Evolutionary conservation across 1,284 basidiomycete species (phyloP).

Genomic region (Moniliella sp.): DNA sequence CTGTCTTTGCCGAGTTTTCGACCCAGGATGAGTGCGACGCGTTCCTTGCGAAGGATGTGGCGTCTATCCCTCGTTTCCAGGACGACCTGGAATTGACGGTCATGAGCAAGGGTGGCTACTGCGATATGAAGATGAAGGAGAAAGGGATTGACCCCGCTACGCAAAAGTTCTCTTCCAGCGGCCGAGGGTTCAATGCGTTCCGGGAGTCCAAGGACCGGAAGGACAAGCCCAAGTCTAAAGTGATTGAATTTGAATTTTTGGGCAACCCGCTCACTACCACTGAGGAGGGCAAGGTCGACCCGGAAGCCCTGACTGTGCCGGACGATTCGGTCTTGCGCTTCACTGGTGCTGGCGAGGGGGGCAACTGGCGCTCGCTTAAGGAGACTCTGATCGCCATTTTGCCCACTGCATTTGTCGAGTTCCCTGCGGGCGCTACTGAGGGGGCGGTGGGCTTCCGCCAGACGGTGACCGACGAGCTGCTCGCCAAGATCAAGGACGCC

Average conservation of each 20-base stretch:
- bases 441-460: slow-evolving; percentile 36
- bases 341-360: slow-evolving; percentile 28
- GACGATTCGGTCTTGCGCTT: slow-evolving; percentile 56
- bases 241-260: slow-evolving; percentile 34
- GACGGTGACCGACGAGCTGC: slow-evolving; percentile 36
- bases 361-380: slow-evolving; percentile 39
- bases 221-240: slow-evolving; percentile 25
- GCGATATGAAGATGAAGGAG: slow-evolving; percentile 90
- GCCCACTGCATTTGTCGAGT: slow-evolving; percentile 19
- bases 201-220: slow-evolving; percentile 48
- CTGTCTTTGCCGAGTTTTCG: slow-evolving; percentile 75
- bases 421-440: slow-evolving; percentile 31
- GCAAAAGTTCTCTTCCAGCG: slow-evolving; percentile 8
- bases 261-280: slow-evolving; percentile 42
- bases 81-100: slow-evolving; percentile 44
- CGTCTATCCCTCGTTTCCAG: slow-evolving; percentile 41
- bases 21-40: slow-evolving; percentile 49
- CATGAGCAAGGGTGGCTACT: slow-evolving; percentile 61
- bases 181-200: slow-evolving; percentile 60
- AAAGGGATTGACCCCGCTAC: slow-evolving; percentile 53
- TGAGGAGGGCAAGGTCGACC: slow-evolving; percentile 48
- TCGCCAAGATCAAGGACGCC: slow-evolving; percentile 35
- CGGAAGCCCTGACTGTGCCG: slow-evolving; percentile 46
- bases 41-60: slow-evolving; percentile 46
- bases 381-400: slow-evolving; percentile 26